Evolutionary conservation across 345 rosid species (phyloP).

Genomic region (Zanthoxylum bungeanum): DNA sequence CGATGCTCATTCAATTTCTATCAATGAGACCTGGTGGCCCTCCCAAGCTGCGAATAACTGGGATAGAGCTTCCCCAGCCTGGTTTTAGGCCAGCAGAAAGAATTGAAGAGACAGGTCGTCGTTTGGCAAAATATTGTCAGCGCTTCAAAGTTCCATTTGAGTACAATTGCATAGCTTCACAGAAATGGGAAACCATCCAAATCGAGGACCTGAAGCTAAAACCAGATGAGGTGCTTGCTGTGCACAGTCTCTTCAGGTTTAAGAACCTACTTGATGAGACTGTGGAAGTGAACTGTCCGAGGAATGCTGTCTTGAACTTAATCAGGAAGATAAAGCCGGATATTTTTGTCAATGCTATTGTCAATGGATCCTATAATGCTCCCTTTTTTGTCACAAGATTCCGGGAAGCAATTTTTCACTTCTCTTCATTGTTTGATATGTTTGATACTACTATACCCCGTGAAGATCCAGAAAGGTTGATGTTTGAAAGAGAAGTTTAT

Average conservation of each 20-base stretch:
- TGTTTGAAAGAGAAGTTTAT: constrained; percentile 55
- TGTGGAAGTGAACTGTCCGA: constrained; percentile 51
- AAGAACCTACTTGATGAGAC: constrained; percentile 62
- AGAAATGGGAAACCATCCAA: constrained; percentile 67
- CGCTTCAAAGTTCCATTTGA: constrained; percentile 75
- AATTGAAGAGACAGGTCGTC: constrained; percentile 69
- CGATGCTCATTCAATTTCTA: constrained; percentile 66
- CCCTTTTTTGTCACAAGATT: constrained; percentile 80
- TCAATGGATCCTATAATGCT: constrained; percentile 64
- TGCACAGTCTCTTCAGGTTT: constrained; percentile 44
- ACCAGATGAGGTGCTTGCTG: constrained; percentile 57
- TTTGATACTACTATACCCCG: constrained; percentile 43
- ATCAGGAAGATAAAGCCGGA: constrained; percentile 56
- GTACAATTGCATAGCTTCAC: constrained; percentile 53
- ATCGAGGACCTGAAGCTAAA: constrained; percentile 62
- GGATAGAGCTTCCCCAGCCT: constrained; percentile 74
- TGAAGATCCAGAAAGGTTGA: constrained; percentile 49
- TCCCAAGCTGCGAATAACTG: constrained; percentile 71
- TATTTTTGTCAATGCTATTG: constrained; percentile 46
- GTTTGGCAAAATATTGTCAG: constrained; percentile 60
- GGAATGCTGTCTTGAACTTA: constrained; percentile 51
- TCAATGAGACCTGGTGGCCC: constrained; percentile 43
- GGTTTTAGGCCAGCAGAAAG: constrained; percentile 72
- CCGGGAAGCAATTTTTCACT: constrained; percentile 72
- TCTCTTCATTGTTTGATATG: constrained; percentile 66